phyloP scores from a whole-genome alignment of 768 basidiomycete species.

The Bullera alba region DNA sequence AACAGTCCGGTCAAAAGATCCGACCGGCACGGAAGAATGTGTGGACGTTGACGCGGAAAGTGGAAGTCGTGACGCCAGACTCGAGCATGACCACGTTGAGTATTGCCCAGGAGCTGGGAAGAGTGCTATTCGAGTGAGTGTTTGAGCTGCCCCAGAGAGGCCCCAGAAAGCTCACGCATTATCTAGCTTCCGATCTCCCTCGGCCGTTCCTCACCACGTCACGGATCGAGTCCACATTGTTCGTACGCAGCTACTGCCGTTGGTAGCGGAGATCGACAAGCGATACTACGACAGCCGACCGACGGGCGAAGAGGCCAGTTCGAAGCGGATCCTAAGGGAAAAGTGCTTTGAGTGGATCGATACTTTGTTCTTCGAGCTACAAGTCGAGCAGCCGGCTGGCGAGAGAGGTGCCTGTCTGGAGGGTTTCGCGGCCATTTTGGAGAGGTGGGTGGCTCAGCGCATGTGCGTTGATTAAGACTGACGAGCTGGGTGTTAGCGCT shows the following conservation, averaged over 20 bases:
- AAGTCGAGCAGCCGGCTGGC: constrained; percentile 46
- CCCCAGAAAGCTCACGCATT: neutral
- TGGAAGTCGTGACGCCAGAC: constrained; percentile 17
- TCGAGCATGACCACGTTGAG: constrained; percentile 2
- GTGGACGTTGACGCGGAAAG: constrained; percentile 55
- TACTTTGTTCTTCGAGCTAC: constrained; percentile 43
- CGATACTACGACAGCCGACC: constrained; percentile 23
- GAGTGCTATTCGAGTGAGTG: constrained; percentile 15
- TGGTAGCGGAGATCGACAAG: constrained; percentile 44
- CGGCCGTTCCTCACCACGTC: constrained; percentile 13
- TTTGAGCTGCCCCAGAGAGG: neutral
- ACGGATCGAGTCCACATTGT: constrained; percentile 41
- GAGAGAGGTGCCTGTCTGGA: constrained; percentile 49
- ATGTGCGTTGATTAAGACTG: neutral
- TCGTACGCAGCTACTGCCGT: constrained; percentile 39
- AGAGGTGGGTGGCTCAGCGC: constrained; percentile 38
- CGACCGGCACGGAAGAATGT: constrained; percentile 76
- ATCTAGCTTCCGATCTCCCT: constrained; percentile 27
- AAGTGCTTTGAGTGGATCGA: constrained; percentile 47
- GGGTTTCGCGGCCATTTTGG: constrained; percentile 46
- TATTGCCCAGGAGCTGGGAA: constrained; percentile 17
- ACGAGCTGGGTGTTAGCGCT: constrained; percentile 29
- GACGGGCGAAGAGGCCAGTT: constrained; percentile 18
- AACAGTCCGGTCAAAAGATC: constrained; percentile 61
- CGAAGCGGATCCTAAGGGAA: constrained; percentile 17